Conservation (phyloP, 2,329 filamentous ascomycete species). For the Paraphaeosphaeria minitans region DNA sequence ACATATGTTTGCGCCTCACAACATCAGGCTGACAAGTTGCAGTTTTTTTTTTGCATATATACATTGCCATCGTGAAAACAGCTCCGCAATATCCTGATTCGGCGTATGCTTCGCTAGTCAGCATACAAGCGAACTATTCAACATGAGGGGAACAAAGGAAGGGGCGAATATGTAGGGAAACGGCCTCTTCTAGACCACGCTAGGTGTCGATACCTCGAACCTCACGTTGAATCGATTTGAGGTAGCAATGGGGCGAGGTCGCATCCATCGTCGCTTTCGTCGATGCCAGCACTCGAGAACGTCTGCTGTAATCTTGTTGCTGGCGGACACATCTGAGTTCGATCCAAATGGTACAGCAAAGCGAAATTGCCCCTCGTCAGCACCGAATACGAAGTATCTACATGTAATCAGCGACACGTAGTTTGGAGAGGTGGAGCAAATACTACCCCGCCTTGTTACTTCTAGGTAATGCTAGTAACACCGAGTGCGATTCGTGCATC, state of each 20-base stretch:
- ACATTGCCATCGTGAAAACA: not conserved
- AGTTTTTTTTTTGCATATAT: not conserved
- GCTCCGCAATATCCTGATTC: not conserved
- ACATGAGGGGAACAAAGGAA: not conserved
- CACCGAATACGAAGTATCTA: slow-evolving; percentile 4
- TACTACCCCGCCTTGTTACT: not conserved
- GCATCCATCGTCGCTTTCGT: not conserved
- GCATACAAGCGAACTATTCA: not conserved
- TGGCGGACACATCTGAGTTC: not conserved
- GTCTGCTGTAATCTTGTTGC: not conserved
- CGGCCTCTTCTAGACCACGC: not conserved
- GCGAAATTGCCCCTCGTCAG: slow-evolving; percentile 10
- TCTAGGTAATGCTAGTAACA: not conserved
- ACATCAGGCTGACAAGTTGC: not conserved
- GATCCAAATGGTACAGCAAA: not conserved
- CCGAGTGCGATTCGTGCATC: slow-evolving; percentile 13
- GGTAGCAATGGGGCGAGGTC: not conserved
- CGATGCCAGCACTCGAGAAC: not conserved
- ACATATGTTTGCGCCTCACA: not conserved
- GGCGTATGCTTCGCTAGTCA: not conserved
- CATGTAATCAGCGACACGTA: too few relatives aligned
- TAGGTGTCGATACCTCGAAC: not conserved
- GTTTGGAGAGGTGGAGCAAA: not conserved
- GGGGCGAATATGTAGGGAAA: not conserved
- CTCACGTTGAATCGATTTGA: not conserved